phyloP scores from a whole-genome alignment of 2,329 filamentous ascomycete genomes.

The Cercospora canescens region DNA sequence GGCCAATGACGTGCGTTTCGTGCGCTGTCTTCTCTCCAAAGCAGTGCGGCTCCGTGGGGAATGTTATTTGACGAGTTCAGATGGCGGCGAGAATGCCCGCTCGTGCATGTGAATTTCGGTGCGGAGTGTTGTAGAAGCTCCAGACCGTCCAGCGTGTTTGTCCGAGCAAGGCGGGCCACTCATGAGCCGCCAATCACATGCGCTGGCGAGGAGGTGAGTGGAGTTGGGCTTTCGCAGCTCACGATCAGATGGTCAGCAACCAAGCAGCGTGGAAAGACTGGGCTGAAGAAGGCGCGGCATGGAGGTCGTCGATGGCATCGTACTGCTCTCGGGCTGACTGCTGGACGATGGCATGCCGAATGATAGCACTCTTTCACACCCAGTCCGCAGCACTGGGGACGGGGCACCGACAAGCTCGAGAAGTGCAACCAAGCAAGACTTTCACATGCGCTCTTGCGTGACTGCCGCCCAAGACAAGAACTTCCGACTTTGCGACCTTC shows the following conservation, averaged over 20 bases:
- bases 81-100: background rate
- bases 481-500: too few species aligned
- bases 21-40: background rate
- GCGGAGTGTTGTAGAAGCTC: slow-evolving; percentile 1
- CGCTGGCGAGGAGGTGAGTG: background rate
- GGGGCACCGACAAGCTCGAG: background rate
- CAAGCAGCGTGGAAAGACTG: background rate
- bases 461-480: background rate
- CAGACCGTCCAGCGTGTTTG: slow-evolving; percentile 1
- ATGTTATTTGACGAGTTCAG: background rate
- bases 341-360: background rate
- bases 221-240: slow-evolving; percentile 2
- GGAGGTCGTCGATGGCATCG: background rate
- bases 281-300: background rate
- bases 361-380: background rate
- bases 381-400: background rate
- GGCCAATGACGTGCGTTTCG: slow-evolving; percentile 1
- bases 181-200: slow-evolving; percentile 1
- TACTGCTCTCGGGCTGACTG: background rate
- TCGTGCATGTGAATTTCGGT: slow-evolving; percentile 5
- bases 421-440: background rate
- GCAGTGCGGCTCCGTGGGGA: background rate
- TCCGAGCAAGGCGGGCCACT: slow-evolving; percentile 4
- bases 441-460: background rate
- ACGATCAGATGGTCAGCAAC: background rate